phyloP scores from a whole-genome alignment of 1,139 yeast species.

The Taiozyma onychis region DNA sequence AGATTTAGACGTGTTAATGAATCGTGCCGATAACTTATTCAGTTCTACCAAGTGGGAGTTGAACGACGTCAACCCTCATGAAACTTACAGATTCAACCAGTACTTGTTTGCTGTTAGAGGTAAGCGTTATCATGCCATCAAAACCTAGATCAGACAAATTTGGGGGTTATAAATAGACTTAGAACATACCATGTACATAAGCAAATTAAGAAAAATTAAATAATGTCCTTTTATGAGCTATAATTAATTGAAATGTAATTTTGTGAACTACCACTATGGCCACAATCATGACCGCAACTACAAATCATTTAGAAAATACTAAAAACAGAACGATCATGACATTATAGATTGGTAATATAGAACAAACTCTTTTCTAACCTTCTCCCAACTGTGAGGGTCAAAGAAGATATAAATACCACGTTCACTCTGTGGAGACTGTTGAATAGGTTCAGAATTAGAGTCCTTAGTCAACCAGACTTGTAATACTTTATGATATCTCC shows the following conservation, averaged over 20 bases:
- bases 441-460: slow-evolving; percentile 82
- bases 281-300: background rate
- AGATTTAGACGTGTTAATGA: slow-evolving; percentile 78
- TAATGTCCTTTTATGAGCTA: background rate
- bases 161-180: background rate
- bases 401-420: slow-evolving; percentile 94
- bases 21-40: slow-evolving; percentile 66
- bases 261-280: no score
- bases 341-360: slow-evolving; percentile 55
- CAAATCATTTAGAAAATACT: background rate
- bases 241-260: background rate
- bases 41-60: slow-evolving; percentile 92
- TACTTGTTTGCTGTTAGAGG: slow-evolving; percentile 90
- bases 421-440: slow-evolving; percentile 81
- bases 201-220: background rate
- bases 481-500: slow-evolving; percentile 95
- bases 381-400: slow-evolving; percentile 96
- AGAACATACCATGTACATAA: background rate
- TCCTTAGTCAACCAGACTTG: slow-evolving; percentile 97
- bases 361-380: slow-evolving; percentile 78
- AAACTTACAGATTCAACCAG: slow-evolving; percentile 87
- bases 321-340: slow-evolving; percentile 15
- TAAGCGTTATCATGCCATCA: slow-evolving; percentile 86
- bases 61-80: slow-evolving; percentile 87
- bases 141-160: slow-evolving; percentile 10